Evolutionary conservation across 2,329 filamentous ascomycete genomes (phyloP), one percentile per base, ranked within the genome.

Genomic region (Xylariales sp.): DNA sequence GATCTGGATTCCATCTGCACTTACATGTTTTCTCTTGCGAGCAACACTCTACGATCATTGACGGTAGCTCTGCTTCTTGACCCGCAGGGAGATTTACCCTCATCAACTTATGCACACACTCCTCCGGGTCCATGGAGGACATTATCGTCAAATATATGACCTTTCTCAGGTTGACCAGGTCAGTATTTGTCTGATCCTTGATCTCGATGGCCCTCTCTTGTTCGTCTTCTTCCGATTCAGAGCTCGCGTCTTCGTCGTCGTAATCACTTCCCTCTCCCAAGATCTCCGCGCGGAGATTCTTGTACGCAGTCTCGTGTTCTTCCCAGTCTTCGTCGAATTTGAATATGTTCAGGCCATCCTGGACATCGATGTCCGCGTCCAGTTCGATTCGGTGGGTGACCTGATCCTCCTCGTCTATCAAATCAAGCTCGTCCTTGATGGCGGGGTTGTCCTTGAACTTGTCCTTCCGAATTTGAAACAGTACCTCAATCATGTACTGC

Each of bases 401-500:
- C 61, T 97, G 93, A 58, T 98, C 93, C 62, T 97, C 91, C 64
- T 98, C 93, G 65, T 97, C 91, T 7, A 98, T 88, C 33, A 98
- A 65, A 64, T 98, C 93, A 43, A 98, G 70, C 61, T 98, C 93
- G 59, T 96, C 90, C 62, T 83, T 90, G 54, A 97, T 72, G 1
- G 89, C 84, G 14, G 84, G 88, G 55, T 97, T 89, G 56, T 97
- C 89, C 69, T 95, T 95, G 73, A 95, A 98, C 55, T 86, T 86
- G 66, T 97, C 91, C 65, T 96, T 95, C 49, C 93, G 80, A 42
- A 96, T 85, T 67, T 98, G 90, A 62, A 98, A 98, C 31, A 98
- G 69, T 5, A 97, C 93, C 63, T 98, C 93, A 43, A 98, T 91
- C 87, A 95, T 95, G 66, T 97, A 98, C 66, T 98, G 93, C n/a